Evolutionary conservation across 164 flowering plant species (phyloP).

Genomic region (Warburgia ugandensis): DNA sequence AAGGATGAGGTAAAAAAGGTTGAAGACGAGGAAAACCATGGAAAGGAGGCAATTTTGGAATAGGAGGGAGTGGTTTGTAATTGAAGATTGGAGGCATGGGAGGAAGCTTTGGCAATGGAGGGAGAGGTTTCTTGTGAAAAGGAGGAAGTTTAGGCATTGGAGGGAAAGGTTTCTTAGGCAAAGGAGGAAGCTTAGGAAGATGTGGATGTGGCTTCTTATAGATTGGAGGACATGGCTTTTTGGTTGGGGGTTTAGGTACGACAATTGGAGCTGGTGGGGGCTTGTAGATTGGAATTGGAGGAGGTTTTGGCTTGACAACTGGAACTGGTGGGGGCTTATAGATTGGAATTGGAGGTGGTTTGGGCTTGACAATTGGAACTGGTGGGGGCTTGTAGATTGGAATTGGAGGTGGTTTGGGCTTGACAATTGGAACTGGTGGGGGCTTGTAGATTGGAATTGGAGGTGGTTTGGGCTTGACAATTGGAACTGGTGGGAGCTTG

Average conservation of each 20-base stretch:
- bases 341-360: not conserved
- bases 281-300: not conserved
- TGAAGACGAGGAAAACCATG: too few species aligned
- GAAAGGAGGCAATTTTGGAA: not conserved
- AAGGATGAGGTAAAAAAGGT: too few species aligned
- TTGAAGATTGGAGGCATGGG: not conserved
- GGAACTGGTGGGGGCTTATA: not conserved
- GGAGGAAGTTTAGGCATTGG: too few species aligned
- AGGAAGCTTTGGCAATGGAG: not conserved
- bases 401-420: not conserved
- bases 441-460: too few species aligned
- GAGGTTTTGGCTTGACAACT: conserved; percentile 1
- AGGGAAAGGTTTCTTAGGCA: not conserved
- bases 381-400: not conserved
- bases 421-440: not conserved
- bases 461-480: not conserved
- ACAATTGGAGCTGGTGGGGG: not conserved
- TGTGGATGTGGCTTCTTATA: too few species aligned
- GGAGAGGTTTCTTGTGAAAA: too few species aligned
- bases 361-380: not conserved
- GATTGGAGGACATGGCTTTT: too few species aligned
- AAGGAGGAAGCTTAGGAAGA: too few species aligned
- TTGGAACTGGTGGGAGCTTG: not conserved
- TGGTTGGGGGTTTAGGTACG: too few species aligned
- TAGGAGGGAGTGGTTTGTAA: not conserved